phyloP scores from a whole-genome alignment of 371 early-diverging fungal species.

The Mortierella sp. region DNA sequence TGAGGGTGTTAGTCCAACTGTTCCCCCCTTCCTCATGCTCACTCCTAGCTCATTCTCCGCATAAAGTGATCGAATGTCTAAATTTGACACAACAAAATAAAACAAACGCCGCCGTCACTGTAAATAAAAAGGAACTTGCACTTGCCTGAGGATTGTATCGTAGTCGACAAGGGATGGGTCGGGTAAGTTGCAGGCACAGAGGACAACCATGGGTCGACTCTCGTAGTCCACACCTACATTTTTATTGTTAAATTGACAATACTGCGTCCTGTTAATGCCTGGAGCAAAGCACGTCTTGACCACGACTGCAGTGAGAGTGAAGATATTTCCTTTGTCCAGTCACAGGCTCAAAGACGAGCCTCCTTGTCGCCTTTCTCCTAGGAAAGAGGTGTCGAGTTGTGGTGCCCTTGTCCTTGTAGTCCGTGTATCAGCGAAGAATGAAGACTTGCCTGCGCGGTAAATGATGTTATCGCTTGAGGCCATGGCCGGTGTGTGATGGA shows the following conservation, averaged over 20 bases:
- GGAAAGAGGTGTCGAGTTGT: no score
- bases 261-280: not conserved
- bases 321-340: not conserved
- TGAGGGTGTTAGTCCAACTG: not conserved
- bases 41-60: not conserved
- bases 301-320: not conserved
- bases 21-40: not conserved
- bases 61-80: not conserved
- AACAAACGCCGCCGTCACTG: not conserved
- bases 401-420: not conserved
- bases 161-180: constrained; percentile 82
- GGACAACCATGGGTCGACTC: constrained; percentile 82
- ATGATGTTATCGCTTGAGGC: constrained; percentile 61
- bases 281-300: not conserved
- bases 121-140: not conserved
- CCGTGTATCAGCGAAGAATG: not conserved
- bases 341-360: not conserved
- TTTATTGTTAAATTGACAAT: not conserved
- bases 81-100: not conserved
- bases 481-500: constrained; percentile 27
- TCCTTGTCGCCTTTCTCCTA: not conserved
- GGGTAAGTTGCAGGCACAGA: constrained; percentile 88
- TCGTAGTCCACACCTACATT: constrained; percentile 84
- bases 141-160: constrained; percentile 81
- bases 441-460: constrained; percentile 61